Evolutionary conservation across 805 yeast species (phyloP).

Genomic region (Millerozyma miso): DNA sequence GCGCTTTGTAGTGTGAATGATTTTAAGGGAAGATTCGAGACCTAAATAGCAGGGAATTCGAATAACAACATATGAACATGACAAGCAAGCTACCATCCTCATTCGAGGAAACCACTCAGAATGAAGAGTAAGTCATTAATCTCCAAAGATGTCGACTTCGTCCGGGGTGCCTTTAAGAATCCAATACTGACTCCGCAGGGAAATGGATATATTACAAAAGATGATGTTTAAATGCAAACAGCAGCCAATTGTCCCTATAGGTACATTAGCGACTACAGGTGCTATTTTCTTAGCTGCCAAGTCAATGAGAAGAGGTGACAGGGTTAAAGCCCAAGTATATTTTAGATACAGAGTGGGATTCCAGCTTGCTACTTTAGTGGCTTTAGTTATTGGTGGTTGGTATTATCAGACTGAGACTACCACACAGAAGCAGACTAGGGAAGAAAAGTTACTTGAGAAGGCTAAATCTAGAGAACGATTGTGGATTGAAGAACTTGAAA

Average conservation of each 20-base stretch:
- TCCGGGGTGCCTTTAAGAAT: too few relatives aligned
- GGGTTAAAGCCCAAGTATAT: slow-evolving; percentile 74
- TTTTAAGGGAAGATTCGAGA: too few relatives aligned
- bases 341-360: slow-evolving; percentile 87
- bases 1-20: too few relatives aligned
- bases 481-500: slow-evolving; percentile 88
- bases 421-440: slow-evolving; percentile 46
- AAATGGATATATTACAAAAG: slow-evolving; percentile 48
- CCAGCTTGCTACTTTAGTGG: slow-evolving; percentile 79
- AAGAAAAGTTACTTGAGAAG: slow-evolving; percentile 66
- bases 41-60: too few relatives aligned
- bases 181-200: slow-evolving; percentile 22
- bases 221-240: slow-evolving; percentile 63
- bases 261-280: slow-evolving; percentile 70
- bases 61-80: too few relatives aligned
- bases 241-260: slow-evolving; percentile 88
- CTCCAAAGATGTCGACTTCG: too few relatives aligned
- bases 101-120: slow-evolving; percentile 32
- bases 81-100: slow-evolving; percentile 42
- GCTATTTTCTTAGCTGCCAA: slow-evolving; percentile 79
- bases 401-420: slow-evolving; percentile 53
- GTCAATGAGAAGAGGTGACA: slow-evolving; percentile 69
- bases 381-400: slow-evolving; percentile 76
- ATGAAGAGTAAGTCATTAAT: slow-evolving; percentile 48
- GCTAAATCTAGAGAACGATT: slow-evolving; percentile 79